These are phyloP conservation scores for Phaseolus lunatus DNA, from an alignment of 306 rosid species.

Conservation along the genomic window DNA sequence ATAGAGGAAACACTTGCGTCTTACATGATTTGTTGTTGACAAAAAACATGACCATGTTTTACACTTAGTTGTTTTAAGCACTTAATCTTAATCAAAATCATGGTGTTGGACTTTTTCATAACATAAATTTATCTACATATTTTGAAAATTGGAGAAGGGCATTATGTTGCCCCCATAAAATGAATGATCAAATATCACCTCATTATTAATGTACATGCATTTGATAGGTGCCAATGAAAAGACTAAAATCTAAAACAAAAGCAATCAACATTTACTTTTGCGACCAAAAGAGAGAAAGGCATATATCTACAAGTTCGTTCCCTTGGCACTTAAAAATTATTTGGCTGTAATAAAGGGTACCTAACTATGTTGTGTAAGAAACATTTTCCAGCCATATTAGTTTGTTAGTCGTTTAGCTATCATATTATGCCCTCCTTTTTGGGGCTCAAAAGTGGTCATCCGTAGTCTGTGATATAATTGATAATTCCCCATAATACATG, in stretches of 20 bases:
- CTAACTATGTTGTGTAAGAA: background rate
- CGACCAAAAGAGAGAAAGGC: background rate
- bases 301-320: conserved; percentile 1
- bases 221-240: conserved; percentile 18
- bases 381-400: background rate
- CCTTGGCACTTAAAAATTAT: background rate
- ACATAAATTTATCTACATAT: too few species aligned
- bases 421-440: background rate
- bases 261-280: background rate
- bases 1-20: too few species aligned
- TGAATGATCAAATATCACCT: background rate
- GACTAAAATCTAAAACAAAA: conserved; percentile 5
- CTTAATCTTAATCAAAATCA: too few species aligned
- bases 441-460: background rate
- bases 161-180: background rate
- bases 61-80: too few species aligned
- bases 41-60: too few species aligned
- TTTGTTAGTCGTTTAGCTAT: background rate
- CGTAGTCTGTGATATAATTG: background rate
- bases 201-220: conserved; percentile 10
- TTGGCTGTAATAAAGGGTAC: background rate
- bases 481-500: background rate
- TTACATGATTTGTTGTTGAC: too few species aligned
- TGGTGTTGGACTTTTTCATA: too few species aligned
- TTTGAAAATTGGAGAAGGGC: too few species aligned